Percentiles rank a stretch among this genome's conserved stretches.
Evolutionary conservation across 202 grass and related monocot species (phyloP).

Genomic region (Brachypodium distachyon): DNA sequence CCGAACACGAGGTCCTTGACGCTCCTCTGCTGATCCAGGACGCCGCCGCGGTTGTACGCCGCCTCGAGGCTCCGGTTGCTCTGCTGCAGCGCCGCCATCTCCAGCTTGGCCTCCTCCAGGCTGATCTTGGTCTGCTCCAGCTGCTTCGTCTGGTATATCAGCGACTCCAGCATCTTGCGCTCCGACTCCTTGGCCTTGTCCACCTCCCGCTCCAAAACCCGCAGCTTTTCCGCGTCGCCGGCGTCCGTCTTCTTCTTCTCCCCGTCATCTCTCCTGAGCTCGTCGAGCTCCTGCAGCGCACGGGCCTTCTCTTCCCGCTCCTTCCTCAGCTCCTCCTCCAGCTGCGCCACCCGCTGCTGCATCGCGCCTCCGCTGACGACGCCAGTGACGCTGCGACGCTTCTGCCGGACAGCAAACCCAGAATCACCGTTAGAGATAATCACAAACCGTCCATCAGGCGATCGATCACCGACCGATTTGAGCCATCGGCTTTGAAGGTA

Average conservation of each 20-base stretch:
- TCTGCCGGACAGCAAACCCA: constrained; percentile 3
- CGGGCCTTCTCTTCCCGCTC: constrained; percentile 60
- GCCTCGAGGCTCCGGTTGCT: constrained; percentile 23
- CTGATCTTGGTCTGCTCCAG: constrained; percentile 90
- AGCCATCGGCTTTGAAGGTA: neutral
- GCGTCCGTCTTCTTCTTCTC: neutral
- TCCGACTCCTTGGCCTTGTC: constrained; percentile 78
- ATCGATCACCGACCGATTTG: neutral
- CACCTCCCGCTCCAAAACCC: constrained; percentile 42
- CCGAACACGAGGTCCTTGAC: constrained; percentile 40
- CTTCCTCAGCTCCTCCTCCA: constrained; percentile 60
- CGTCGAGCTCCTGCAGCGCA: constrained; percentile 5
- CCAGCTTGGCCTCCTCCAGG: constrained; percentile 85
- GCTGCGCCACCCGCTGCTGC: constrained; percentile 56
- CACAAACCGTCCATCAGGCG: neutral
- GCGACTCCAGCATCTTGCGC: constrained; percentile 83
- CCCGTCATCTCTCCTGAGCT: neutral
- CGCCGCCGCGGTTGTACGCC: neutral
- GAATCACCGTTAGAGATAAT: neutral
- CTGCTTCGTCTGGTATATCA: constrained; percentile 76
- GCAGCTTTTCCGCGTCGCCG: constrained; percentile 18
- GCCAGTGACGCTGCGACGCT: neutral
- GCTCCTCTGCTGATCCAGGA: constrained; percentile 20
- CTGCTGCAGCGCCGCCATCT: constrained; percentile 35
- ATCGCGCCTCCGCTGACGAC: constrained; percentile 11